A percentile compares a stretch with the other conserved stretches of the same genome.
These are phyloP conservation scores for Thelephora ganbajun DNA, from an alignment of 768 basidiomycete genomes.

Conservation along the genomic window DNA sequence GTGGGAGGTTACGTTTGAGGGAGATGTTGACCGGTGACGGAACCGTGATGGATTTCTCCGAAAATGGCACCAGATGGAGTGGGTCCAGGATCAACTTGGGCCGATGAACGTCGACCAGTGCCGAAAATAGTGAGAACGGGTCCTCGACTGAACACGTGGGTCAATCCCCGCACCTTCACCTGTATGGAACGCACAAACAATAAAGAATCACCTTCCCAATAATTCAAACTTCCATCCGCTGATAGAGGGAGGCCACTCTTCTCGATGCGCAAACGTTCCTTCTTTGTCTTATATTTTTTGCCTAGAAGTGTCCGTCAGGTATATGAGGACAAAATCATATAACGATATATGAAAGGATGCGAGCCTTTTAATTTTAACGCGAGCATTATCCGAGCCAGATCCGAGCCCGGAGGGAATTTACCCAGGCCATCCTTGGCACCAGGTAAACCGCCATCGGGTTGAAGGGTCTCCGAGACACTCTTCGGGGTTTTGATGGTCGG, in stretches of 20 bases:
- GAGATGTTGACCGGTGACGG: slow-evolving; percentile 17
- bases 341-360: not conserved
- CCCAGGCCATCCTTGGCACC: slow-evolving; percentile 68
- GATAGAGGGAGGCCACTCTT: slow-evolving; percentile 57
- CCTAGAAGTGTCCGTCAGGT: slow-evolving; percentile 23
- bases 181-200: slow-evolving; percentile 3
- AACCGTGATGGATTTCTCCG: slow-evolving; percentile 9
- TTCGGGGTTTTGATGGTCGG: slow-evolving; percentile 36
- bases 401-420: slow-evolving; percentile 54
- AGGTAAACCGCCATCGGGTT: slow-evolving; percentile 59
- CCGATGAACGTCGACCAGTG: slow-evolving; percentile 43
- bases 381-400: slow-evolving; percentile 62
- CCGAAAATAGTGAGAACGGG: slow-evolving; percentile 54
- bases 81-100: slow-evolving; percentile 44
- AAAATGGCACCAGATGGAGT: slow-evolving; percentile 31
- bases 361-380: slow-evolving; percentile 63
- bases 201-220: slow-evolving; percentile 42
- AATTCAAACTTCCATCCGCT: slow-evolving; percentile 72
- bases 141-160: slow-evolving; percentile 47
- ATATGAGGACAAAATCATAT: not conserved
- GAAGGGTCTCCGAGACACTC: slow-evolving; percentile 33
- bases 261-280: slow-evolving; percentile 65
- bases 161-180: not conserved
- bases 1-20: slow-evolving; percentile 6
- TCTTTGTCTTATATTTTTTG: slow-evolving; percentile 70